Evolutionary conservation across 2,329 filamentous ascomycete genomes (phyloP), one percentile per base, ranked within the genome.

Genomic region (Elsinoe ampelina): DNA sequence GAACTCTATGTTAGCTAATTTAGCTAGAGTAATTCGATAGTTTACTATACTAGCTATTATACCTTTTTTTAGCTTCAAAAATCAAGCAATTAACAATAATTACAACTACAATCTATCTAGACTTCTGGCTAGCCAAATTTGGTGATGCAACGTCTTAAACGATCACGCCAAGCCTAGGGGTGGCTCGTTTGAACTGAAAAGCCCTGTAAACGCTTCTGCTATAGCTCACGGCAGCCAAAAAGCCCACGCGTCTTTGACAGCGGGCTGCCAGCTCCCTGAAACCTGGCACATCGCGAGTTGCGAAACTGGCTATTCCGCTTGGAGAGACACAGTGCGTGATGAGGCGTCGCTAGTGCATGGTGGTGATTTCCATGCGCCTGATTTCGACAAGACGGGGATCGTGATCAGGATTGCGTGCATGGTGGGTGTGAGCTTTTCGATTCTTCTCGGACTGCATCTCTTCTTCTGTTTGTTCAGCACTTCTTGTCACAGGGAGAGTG

Each of bases 311-410:
- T 20, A 52, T 36, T 10, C 35, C 13, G 15, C 32, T 39, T 39
- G 48, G 26, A 17, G 26, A 15, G 26, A 35, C 48, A 45, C 20
- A 5, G 15, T 45, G 48, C n/a, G 26, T 32, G 34, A 38, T 39
- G 48, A 22, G 41, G 48, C 48, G 48, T 52, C 48, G 35, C 34
- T 52, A 52, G 48, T 39, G 32, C 11, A 36, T 52, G 36, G 48
- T 22, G 30, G 30, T n/a, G 19, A 34, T 50, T 43, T 36, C 48
- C 48, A 38, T 52, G 34, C 38, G 48, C 32, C 34, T 52, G 48
- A 36, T 52, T 52, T 38, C 48, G 34, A 12, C 4, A 38, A 5
- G 12, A 34, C 4, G 22, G n/a, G 22, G 30, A 48, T 48, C 43
- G 43, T 48, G 43, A 48, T 48, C 22, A 48, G 15, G n/a, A 43